Percentiles rank a stretch among this genome's conserved stretches.
These are phyloP conservation scores for Oryza longistaminata DNA, from an alignment of 176 grass and related monocot species.

Conservation along the genomic window DNA sequence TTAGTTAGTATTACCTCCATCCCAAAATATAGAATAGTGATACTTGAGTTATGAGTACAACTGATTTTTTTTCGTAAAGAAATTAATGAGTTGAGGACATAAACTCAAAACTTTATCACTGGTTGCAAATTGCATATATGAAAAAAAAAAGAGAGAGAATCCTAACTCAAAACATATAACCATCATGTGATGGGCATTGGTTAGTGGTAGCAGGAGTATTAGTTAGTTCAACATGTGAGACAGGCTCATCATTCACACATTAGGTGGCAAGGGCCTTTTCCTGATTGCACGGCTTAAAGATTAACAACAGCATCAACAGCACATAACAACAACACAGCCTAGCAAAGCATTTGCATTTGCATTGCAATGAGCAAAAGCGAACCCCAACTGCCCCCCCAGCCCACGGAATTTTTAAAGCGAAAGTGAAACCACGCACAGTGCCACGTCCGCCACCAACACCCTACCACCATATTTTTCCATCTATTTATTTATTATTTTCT, in stretches of 20 bases:
- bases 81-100: too few relatives aligned
- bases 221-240: not conserved
- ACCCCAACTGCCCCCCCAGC: not conserved
- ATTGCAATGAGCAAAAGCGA: constrained; percentile 23
- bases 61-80: too few relatives aligned
- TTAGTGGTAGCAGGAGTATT: not conserved
- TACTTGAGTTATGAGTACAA: too few relatives aligned
- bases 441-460: constrained; percentile 6
- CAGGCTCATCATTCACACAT: not conserved
- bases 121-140: not conserved
- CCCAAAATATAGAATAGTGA: too few relatives aligned
- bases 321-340: not conserved
- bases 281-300: not conserved
- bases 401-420: constrained; percentile 16
- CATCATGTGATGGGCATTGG: constrained; percentile 2
- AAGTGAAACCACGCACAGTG: not conserved
- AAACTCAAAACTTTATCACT: too few relatives aligned
- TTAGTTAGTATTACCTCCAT: too few relatives aligned
- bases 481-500: too few relatives aligned
- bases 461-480: not conserved
- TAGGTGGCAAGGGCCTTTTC: not conserved
- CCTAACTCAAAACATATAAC: not conserved
- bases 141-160: not conserved
- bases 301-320: not conserved
- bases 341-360: not conserved